A percentile compares a stretch with the other conserved stretches of the same genome.
Conservation (phyloP, 331 rosid species). For the Arachis monticola region DNA sequence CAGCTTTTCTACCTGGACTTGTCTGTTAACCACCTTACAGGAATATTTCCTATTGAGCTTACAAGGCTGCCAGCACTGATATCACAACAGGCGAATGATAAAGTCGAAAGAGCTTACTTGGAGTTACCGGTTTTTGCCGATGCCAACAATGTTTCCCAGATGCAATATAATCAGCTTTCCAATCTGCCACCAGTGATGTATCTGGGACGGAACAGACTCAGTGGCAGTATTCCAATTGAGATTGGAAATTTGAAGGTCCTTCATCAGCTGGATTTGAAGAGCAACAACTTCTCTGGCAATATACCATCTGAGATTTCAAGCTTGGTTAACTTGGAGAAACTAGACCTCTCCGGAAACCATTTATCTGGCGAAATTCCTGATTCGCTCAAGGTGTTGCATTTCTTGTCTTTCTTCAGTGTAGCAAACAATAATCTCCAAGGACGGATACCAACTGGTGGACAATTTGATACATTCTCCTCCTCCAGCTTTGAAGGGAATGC, state of each 20-base stretch:
- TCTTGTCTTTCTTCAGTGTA: constrained; percentile 86
- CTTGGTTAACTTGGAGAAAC: constrained; percentile 74
- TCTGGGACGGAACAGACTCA: constrained; percentile 63
- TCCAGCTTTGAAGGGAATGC: constrained; percentile 79
- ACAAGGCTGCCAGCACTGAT: constrained; percentile 64
- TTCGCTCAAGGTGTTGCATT: constrained; percentile 67
- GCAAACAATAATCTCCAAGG: constrained; percentile 84
- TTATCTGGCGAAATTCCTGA: constrained; percentile 83
- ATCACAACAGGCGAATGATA: constrained; percentile 55
- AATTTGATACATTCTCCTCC: constrained; percentile 73
- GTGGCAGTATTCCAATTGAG: constrained; percentile 68
- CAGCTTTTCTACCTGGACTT: constrained; percentile 84
- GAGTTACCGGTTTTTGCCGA: constrained; percentile 86
- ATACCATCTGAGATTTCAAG: constrained; percentile 74
- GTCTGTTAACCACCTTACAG: constrained; percentile 63
- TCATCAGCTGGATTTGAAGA: constrained; percentile 64
- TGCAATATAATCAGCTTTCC: constrained; percentile 88
- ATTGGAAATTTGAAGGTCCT: constrained; percentile 73
- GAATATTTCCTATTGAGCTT: constrained; percentile 66
- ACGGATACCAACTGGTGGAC: constrained; percentile 75
- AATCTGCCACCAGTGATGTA: constrained; percentile 80
- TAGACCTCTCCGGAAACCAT: constrained; percentile 71
- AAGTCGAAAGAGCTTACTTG: constrained; percentile 57
- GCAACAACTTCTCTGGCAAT: constrained; percentile 72
- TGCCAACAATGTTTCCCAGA: constrained; percentile 65